A percentile compares a stretch with the other conserved stretches of the same genome.
Conservation (phyloP, 2,329 filamentous ascomycete species). For the Fusarium sp. region DNA sequence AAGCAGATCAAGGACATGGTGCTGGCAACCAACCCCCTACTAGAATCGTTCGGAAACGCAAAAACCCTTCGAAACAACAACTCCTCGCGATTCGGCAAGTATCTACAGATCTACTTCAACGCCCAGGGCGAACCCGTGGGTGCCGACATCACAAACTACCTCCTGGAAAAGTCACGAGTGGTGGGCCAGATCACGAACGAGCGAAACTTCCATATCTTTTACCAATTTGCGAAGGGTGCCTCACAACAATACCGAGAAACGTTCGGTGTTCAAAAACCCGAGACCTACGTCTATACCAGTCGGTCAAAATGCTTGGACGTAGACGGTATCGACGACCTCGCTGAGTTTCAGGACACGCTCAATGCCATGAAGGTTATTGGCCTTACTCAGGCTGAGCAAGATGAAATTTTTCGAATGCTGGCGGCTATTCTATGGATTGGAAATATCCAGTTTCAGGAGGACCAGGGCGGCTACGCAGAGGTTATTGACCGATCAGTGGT, state of each 20-base stretch:
- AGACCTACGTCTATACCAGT: constrained; percentile 94
- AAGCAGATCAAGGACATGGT: constrained; percentile 99
- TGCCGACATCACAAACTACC: constrained; percentile 97
- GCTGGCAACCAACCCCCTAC: constrained; percentile 93
- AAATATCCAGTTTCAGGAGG: constrained; percentile 90
- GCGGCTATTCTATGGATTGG: constrained; percentile 93
- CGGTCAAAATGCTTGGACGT: constrained; percentile 95
- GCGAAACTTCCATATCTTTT: constrained; percentile 99
- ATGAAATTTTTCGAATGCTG: constrained; percentile 96
- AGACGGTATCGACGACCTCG: constrained; percentile 88
- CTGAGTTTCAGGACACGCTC: constrained; percentile 89
- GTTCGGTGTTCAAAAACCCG: constrained; percentile 91
- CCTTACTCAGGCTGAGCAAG: constrained; percentile 86
- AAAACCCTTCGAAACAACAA: constrained; percentile 99
- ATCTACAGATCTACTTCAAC: constrained; percentile 97
- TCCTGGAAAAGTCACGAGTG: constrained; percentile 94
- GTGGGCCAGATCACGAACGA: constrained; percentile 95
- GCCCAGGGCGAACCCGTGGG: constrained; percentile 89
- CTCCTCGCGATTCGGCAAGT: constrained; percentile 97
- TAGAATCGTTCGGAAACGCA: constrained; percentile 98
- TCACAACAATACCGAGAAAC: constrained; percentile 85
- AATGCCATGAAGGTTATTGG: constrained; percentile 97
- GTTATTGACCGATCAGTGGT: constrained; percentile 91
- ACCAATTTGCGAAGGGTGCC: constrained; percentile 96
- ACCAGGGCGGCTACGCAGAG: constrained; percentile 87